Evolutionary conservation across 2,329 filamentous ascomycete species (phyloP).

Genomic region (Didymellaceae sp.): DNA sequence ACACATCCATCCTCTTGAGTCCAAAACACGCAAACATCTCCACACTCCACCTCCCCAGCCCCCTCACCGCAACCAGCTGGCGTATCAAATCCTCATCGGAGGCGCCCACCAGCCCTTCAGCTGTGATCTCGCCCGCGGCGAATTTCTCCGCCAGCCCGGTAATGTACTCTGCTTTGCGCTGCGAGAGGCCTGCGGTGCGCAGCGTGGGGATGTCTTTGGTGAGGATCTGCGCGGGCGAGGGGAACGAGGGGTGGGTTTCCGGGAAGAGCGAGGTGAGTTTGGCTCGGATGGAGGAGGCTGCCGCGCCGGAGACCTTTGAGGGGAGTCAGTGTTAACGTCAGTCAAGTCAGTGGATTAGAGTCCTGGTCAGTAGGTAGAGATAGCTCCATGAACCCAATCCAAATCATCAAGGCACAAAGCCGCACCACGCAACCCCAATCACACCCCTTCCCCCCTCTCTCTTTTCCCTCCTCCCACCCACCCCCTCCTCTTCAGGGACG

Average conservation of each 20-base stretch:
- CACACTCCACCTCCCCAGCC: slow-evolving; percentile 87
- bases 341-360: background rate
- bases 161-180: slow-evolving; percentile 96
- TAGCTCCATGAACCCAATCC: background rate
- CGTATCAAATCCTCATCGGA: slow-evolving; percentile 86
- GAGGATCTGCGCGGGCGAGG: slow-evolving; percentile 76
- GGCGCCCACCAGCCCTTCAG: slow-evolving; percentile 76
- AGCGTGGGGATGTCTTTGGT: slow-evolving; percentile 66
- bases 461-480: no score
- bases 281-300: slow-evolving; percentile 84
- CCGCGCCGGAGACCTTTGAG: slow-evolving; percentile 88
- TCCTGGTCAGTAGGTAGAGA: background rate
- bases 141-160: slow-evolving; percentile 86
- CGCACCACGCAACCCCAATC: background rate
- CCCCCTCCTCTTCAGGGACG: background rate
- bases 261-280: slow-evolving; percentile 65
- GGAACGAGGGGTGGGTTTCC: slow-evolving; percentile 62
- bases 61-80: slow-evolving; percentile 82
- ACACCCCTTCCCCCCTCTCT: background rate
- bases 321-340: background rate
- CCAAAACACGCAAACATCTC: slow-evolving; percentile 93
- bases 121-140: slow-evolving; percentile 72
- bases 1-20: slow-evolving; percentile 93
- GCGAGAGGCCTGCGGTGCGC: slow-evolving; percentile 85
- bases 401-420: background rate